Base-by-base conservation (phyloP, 2,329 filamentous ascomycete genomes). In the Pseudomassariella vexata region DNA sequence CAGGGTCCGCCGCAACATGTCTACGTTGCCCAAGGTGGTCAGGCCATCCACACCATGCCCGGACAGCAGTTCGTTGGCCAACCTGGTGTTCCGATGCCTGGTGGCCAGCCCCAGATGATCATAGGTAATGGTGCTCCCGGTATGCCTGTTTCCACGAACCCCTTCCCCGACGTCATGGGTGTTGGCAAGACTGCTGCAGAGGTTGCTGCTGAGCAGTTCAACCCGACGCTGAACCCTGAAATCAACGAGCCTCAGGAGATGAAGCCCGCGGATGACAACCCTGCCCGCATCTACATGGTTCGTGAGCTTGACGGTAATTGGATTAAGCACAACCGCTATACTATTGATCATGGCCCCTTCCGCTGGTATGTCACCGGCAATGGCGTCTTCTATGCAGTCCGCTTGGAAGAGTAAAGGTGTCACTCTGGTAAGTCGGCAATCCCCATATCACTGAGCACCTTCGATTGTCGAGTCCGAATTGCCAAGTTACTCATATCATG, bases 361-460 rank as follows among this genome's bases (percentile, higher is more conserved):
- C 67, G 73, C 34, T 82, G 77, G 77, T 80, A 73, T 48, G 61
- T 75, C 34, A 66, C 65, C 37, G 60, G 68, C 30, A 63, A 69
- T 34, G 76, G 76, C 17, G 63, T 67, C 48, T 80, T 80, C 50
- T 81, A 81, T 45, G 76, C 76, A 37, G 65, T 76, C 30, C 66
- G 73, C 32, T 56, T 77, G 29, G 61, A 67, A 23, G 51, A 61
- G 41, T 63, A 47, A 45, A 16, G 19, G 6, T n/a, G 19, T 17
- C 10, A 4, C 5, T n/a, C 24, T 20, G 10, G n/a, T 28, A 26
- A 23, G 14, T 23, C 24, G 30, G 18, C 21, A 23, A 23, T 8
- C 8, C 21, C 8, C 21, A 9, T 23, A 8, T 15, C n/a, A 7
- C 24, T 12, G 8, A 12, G 24, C 24, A 26, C 16, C 12, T 26